Base-by-base conservation (phyloP, 1,284 basidiomycete species). In the Sporisorium graminicola region DNA sequence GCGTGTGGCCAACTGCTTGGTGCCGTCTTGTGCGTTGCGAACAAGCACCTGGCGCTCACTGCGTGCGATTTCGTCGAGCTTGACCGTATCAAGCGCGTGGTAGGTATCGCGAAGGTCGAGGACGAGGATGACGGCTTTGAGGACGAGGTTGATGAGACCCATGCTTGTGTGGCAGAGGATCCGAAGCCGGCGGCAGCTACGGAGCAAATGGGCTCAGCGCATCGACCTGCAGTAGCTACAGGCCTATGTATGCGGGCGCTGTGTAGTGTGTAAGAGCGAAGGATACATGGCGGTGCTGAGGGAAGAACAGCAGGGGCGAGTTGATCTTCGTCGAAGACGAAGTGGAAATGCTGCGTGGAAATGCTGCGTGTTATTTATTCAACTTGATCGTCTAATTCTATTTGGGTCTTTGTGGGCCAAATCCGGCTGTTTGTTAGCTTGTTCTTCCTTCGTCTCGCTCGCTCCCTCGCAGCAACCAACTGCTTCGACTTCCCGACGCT, bases 51-150 rank as follows among this genome's bases (percentile, higher is more conserved):
- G n/a, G 22, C 66, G 58, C 46, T 76, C 68, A 35, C n/a, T 52
- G 27, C 57, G 54, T 29, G 66, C 75, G 18, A 77, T 58, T 16
- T 77, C 70, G 16, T 59, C 24, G 22, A 68, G 60, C 40, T 59
- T 69, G 27, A 51, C 53, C 18, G 63, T 20, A 40, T 63, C 60
- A 24, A 77, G 70, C 14, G 52, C 62, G 24, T 73, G 64, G 40
- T 54, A 77, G 18, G 70, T 71, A 31, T 66, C 64, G 22, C 69
- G 65, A 7, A 77, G 59, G 24, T 71, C 66, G 43, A 77, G 74
- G 24, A 73, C 16, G 14, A 77, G 52, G 47, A 73, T 73, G 56
- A 31, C 40, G 5, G 65, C 44, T 46, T 73, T 77, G 12, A 77
- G 63, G 12, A 73, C 18, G 9, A 77, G 40, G 50, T 73, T 73